These are phyloP conservation scores for Pestalotiopsis sp. DNA, from an alignment of 2,329 filamentous ascomycete species.

Conservation along the genomic window DNA sequence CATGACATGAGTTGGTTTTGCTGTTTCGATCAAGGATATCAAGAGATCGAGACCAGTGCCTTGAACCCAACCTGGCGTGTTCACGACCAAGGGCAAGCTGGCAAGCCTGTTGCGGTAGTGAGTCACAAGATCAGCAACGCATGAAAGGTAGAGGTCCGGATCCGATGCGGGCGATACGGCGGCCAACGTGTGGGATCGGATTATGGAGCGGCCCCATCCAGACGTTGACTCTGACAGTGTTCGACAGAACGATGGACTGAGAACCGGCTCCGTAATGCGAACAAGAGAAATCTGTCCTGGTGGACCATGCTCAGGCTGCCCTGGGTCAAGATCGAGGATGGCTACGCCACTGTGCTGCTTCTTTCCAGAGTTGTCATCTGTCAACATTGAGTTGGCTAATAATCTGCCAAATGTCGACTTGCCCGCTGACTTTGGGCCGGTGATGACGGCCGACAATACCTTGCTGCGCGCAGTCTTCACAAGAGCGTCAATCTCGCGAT, in stretches of 20 bases:
- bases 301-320: conserved; percentile 74
- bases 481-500: conserved; percentile 57
- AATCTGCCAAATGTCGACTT: conserved; percentile 76
- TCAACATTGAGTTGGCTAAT: conserved; percentile 69
- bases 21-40: conserved; percentile 53
- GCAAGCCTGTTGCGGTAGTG: conserved; percentile 53
- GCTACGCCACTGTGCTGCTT: conserved; percentile 41
- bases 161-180: conserved; percentile 67
- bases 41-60: conserved; percentile 71
- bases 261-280: conserved; percentile 60
- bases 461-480: conserved; percentile 36
- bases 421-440: conserved; percentile 72
- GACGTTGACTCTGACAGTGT: conserved; percentile 38
- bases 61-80: conserved; percentile 75
- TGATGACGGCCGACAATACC: conserved; percentile 56
- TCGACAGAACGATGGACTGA: conserved; percentile 71
- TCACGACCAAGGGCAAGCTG: conserved; percentile 65
- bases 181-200: conserved; percentile 69
- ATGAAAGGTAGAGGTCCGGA: conserved; percentile 67
- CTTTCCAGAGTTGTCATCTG: conserved; percentile 34
- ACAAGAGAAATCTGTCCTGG: conserved; percentile 72
- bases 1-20: conserved; percentile 63
- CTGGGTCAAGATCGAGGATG: conserved; percentile 77
- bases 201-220: conserved; percentile 36
- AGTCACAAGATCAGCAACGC: conserved; percentile 63